Percentiles rank a stretch among this genome's conserved stretches.
phyloP scores from a whole-genome alignment of 768 basidiomycete species.

The Leccinum truebloodii region DNA sequence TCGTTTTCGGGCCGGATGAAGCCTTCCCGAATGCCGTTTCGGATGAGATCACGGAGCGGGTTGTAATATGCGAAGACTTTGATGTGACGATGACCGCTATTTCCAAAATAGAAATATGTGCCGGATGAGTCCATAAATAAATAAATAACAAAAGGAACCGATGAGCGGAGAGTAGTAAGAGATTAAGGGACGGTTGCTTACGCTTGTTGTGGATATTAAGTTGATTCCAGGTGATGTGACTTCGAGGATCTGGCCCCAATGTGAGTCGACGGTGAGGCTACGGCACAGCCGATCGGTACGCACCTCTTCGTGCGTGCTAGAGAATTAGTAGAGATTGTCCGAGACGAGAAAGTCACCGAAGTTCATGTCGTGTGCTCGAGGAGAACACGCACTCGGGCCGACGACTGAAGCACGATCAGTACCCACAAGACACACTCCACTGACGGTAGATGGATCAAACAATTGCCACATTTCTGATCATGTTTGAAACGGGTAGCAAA shows the following conservation, averaged over 20 bases:
- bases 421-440: slow-evolving; percentile 30
- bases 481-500: too few species aligned
- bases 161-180: background rate
- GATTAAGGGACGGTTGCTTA: slow-evolving; percentile 35
- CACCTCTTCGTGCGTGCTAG: slow-evolving; percentile 61
- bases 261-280: background rate
- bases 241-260: slow-evolving; percentile 65
- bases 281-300: background rate
- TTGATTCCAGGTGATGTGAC: slow-evolving; percentile 91
- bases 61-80: slow-evolving; percentile 86
- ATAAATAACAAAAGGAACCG: slow-evolving; percentile 1
- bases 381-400: background rate
- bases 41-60: slow-evolving; percentile 75
- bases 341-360: background rate
- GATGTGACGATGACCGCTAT: slow-evolving; percentile 74
- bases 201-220: slow-evolving; percentile 85
- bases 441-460: slow-evolving; percentile 81
- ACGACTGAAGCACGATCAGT: too few species aligned
- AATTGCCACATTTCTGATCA: too few species aligned
- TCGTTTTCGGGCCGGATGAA: slow-evolving; percentile 71
- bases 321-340: background rate
- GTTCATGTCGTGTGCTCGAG: background rate
- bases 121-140: background rate
- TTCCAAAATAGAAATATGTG: background rate
- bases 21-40: slow-evolving; percentile 63